phyloP scores from a whole-genome alignment of 257 asterid species.

The Ophiorrhiza pumila region DNA sequence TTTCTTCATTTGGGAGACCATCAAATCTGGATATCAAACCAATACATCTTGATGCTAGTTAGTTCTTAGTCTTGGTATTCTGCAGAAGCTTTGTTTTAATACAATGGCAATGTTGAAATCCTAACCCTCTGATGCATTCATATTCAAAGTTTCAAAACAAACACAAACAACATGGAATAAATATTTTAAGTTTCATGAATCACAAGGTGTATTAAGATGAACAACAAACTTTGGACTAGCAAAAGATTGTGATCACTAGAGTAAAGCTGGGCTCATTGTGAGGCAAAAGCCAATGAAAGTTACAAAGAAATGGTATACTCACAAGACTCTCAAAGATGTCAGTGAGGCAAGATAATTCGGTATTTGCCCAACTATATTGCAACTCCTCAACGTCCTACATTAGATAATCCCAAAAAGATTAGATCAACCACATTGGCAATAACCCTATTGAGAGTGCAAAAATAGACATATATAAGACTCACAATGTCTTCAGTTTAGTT shows the following conservation, averaged over 20 bases:
- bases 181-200: background rate
- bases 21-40: background rate
- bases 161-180: background rate
- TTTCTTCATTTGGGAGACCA: background rate
- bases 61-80: background rate
- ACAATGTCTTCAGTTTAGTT: constrained; percentile 41
- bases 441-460: background rate
- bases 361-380: constrained; percentile 53
- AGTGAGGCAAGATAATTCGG: constrained; percentile 40
- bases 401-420: constrained; percentile 7
- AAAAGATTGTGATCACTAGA: background rate
- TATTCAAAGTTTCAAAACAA: background rate
- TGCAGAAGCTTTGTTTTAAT: too few species aligned
- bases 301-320: too few species aligned
- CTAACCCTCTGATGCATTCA: background rate
- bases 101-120: background rate
- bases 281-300: too few species aligned
- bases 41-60: background rate
- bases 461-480: constrained; percentile 24
- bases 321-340: constrained; percentile 40
- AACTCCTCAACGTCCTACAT: constrained; percentile 66
- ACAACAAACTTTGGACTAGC: background rate
- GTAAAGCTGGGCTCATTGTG: too few species aligned
- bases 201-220: background rate
- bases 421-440: background rate